Evolutionary conservation across 2,329 filamentous ascomycete genomes (phyloP), one percentile per base, ranked within the genome.

Genomic region (Dendryphion nanum): DNA sequence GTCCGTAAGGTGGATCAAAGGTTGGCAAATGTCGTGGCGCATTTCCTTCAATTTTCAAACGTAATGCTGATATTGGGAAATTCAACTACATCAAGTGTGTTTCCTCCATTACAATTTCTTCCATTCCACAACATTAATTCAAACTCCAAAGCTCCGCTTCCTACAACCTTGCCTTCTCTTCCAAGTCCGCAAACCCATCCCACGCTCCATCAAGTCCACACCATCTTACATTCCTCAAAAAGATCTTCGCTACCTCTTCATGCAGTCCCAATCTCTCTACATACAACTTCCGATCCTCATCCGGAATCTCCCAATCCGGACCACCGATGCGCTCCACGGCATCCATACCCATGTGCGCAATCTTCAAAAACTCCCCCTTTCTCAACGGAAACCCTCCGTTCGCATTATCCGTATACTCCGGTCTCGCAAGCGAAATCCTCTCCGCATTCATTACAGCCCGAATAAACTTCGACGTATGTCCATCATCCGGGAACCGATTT

Each of bases 381-480:
- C 69, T 71, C 3, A 47, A 19, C 2, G 35, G 38, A 30, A 37
- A 39, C 3, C 21, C 33, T 4, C 19, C 13, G 3, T 30, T n/a
- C 4, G 2, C 13, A n/a, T 13, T 18, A 17, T 12, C n/a, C n/a
- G n/a, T 3, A 74, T 50, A 24, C 69, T 26, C 23, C n/a, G n/a
- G n/a, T n/a, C n/a, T n/a, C n/a, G 57, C 59, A 81, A 71, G 2
- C 78, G 85, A 50, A 12, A 46, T 14, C 5, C 15, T 33, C 18
- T 41, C 29, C 7, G 40, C 44, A 19, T 41, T 37, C 13, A 43
- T 6, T 16, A 90, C 61, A 1, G 86, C 81, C 26, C 88, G 73
- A 8, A 82, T 73, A 6, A 91, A 67, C 64, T 95, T 95, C 39
- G 82, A 73, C 8, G 79, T 73, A 64, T 95, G 89, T 0, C 89